Base-by-base conservation (phyloP, 495 filamentous ascomycete species). In the Xylaria intraflava region DNA sequence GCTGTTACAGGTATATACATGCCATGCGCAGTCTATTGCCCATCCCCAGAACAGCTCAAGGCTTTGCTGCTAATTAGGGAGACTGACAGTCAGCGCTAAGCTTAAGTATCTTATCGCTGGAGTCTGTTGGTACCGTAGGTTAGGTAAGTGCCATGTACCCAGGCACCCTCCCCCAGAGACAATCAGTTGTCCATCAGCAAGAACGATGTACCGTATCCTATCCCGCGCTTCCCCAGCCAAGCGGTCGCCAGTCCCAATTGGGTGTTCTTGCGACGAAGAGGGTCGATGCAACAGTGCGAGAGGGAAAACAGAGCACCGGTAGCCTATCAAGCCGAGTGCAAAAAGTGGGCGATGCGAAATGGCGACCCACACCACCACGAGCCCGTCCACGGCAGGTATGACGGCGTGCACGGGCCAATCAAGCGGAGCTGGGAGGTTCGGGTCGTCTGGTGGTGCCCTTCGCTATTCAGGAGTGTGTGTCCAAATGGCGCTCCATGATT, bases 251-350 rank as follows among this genome's bases (percentile, higher is more conserved):
- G 43, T 40, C 35, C 46, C 33, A 46, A 44, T 35, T 35, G 14
- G 51, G 12, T 9, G 51, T 46, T 36, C 45, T 49, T 38, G 52
- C 42, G 44, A 30, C 20, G 24, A 24, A 31, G 42, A 39, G 45
- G 49, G 52, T 49, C 26, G 36, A 48, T 55, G 38, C 27, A 17
- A 36, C 52, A 27, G 52, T 55, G 45, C 45, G 52, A 48, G 33
- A 6, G 24, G 17, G n/a, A 35, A 42, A 29, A 55, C 45, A 31
- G 44, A 49, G 52, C 42, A 7, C 27, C 42, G 23, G 51, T 46
- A 30, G 51, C 51, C 43, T 53, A 44, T 46, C 51, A 46, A 46
- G 16, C 33, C 24, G 19, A 17, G 5, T 44, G 31, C 3, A 19
- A 38, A 2, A 38, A 2, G 35, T 38, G 35, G 4, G 27, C 9